Base-by-base conservation (phyloP, 2,329 filamentous ascomycete genomes). In the Monilinia aucupariae region DNA sequence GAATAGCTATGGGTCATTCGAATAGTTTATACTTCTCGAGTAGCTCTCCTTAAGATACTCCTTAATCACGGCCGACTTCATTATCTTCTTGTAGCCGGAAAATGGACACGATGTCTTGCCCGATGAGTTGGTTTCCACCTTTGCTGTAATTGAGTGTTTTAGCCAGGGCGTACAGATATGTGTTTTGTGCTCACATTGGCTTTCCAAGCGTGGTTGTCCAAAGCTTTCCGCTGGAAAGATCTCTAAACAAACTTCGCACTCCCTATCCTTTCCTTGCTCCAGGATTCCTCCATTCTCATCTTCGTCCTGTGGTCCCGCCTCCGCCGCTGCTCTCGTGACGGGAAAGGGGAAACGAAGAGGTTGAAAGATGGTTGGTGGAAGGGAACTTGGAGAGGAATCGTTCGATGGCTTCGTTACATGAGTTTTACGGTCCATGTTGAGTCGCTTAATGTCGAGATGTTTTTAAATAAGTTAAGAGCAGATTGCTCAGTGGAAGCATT, bases 161-260 rank as follows among this genome's bases (percentile, higher is more conserved):
- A 61, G 25, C 53, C 59, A 53, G 1, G 2, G 15, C 4, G 25
- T 20, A 43, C 59, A 61, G 1, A 61, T 61, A 51, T 52, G 20
- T 22, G 54, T 12, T 7, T 17, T 22, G 6, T 56, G 54, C 4
- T 47, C 8, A 27, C 54, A 56, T 34, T 56, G 34, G n/a, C 9
- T 47, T 20, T 0, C 41, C 15, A 22, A 1, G 1, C 8, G 4
- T 2, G 10, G 27, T 4, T 25, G 20, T 2, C 39, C 41, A 47
- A 47, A 56, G 12, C 7, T 25, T 20, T 34, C 4, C 13, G 41
- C 13, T 2, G 41, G 13, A 6, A 56, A 34, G 25, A n/a, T 2
- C 27, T 45, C 20, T 20, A 34, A 34, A 47, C 54, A 56, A 34
- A 56, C n/a, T 34, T 56, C 54, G 17, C 41, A 56, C 9, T 56